Percentiles rank a stretch among this genome's conserved stretches.
These are phyloP conservation scores for Penicillium sp. DNA, from an alignment of 2,329 filamentous ascomycete species.

Conservation along the genomic window DNA sequence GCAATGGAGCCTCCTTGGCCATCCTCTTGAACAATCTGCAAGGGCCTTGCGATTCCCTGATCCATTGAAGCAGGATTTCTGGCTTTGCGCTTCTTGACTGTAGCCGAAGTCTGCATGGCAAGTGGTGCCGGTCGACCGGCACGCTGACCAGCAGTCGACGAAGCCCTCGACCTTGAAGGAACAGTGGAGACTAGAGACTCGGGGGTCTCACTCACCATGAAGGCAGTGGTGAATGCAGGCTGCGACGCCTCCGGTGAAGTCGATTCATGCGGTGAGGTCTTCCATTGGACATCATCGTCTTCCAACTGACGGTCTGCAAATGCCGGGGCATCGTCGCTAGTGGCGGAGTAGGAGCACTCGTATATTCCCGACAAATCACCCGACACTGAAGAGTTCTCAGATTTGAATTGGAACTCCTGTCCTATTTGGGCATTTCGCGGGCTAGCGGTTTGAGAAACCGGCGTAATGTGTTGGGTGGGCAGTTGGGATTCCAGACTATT, in stretches of 20 bases:
- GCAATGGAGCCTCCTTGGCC: conserved; percentile 42
- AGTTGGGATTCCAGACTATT: conserved; percentile 34
- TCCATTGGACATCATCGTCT: conserved; percentile 32
- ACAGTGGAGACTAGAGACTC: conserved; percentile 29
- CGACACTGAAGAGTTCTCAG: conserved; percentile 38
- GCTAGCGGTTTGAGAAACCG: conserved; percentile 21
- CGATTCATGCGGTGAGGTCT: conserved; percentile 25
- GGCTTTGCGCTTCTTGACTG: conserved; percentile 38
- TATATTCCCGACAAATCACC: conserved; percentile 34
- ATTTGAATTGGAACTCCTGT: conserved; percentile 36
- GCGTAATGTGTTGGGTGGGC: conserved; percentile 28
- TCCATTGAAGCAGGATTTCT: conserved; percentile 29
- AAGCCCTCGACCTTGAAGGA: conserved; percentile 24
- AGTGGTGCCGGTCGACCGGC: conserved; percentile 29
- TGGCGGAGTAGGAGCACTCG: conserved; percentile 34
- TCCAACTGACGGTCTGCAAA: conserved; percentile 33
- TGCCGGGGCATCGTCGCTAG: conserved; percentile 29
- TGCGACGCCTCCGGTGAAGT: conserved; percentile 26
- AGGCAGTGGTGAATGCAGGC: conserved; percentile 28
- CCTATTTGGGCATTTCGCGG: conserved; percentile 17
- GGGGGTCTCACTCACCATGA: conserved; percentile 36
- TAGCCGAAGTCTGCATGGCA: conserved; percentile 31
- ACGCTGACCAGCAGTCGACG: conserved; percentile 24
- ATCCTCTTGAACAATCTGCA: conserved; percentile 46
- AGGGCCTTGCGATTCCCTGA: conserved; percentile 29